Evolutionary conservation across 495 filamentous ascomycete genomes (phyloP).

Genomic region (Alectoria sarmentosa): DNA sequence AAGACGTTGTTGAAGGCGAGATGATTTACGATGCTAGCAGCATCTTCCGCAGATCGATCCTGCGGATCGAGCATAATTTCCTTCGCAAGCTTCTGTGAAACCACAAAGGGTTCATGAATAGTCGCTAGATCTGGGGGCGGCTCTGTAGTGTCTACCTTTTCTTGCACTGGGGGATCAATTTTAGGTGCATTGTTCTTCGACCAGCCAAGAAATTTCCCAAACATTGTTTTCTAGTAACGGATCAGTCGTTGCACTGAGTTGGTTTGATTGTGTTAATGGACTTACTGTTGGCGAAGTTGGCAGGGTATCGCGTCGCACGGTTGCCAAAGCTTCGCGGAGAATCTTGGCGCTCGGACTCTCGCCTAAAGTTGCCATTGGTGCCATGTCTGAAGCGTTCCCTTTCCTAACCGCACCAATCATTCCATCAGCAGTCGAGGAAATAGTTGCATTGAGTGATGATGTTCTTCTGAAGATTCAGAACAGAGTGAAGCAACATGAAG

Average conservation of each 20-base stretch:
- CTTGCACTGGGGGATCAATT: neutral
- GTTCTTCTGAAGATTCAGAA: too few relatives aligned
- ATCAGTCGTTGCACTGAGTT: neutral
- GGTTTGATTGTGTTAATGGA: neutral
- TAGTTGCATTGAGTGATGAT: too few relatives aligned
- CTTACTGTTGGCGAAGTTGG: neutral
- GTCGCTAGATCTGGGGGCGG: neutral
- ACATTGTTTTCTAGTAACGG: neutral
- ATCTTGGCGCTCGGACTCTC: neutral
- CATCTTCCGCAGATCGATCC: neutral
- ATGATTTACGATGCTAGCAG: neutral
- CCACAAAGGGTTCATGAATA: neutral
- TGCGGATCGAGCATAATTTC: neutral
- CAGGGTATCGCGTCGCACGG: neutral
- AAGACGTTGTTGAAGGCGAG: neutral
- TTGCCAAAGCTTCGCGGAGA: neutral
- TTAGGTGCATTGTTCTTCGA: neutral
- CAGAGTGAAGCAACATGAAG: too few relatives aligned
- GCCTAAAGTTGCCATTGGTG: too few relatives aligned
- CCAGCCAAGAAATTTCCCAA: neutral
- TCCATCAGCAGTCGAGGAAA: too few relatives aligned
- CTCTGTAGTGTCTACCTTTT: neutral
- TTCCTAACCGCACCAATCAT: too few relatives aligned
- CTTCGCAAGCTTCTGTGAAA: neutral
- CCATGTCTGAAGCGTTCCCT: too few relatives aligned